Percentiles rank a stretch among this genome's conserved stretches.
These are phyloP conservation scores for Polymyxa betae DNA, from an alignment of 208 protist genomes.

Conservation along the genomic window DNA sequence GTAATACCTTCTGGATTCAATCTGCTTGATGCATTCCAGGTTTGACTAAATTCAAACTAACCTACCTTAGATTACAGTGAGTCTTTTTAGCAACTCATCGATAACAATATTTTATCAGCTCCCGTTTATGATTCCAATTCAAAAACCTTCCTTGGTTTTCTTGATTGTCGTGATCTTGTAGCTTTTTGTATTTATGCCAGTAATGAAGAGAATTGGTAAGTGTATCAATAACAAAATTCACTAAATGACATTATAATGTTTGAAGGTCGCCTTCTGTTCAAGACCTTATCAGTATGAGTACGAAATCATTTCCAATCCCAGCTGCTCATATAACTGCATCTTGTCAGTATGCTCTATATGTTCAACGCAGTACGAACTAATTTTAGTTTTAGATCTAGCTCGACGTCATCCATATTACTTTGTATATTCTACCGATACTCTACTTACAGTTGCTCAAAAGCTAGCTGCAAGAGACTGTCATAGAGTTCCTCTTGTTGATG, in stretches of 20 bases:
- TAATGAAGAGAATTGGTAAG: slow-evolving; percentile 18
- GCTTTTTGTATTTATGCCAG: slow-evolving; percentile 45
- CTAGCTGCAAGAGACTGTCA: background rate
- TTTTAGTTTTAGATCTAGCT: background rate
- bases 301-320: background rate
- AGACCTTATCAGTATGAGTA: background rate
- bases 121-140: background rate
- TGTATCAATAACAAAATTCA: background rate
- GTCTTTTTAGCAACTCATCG: background rate
- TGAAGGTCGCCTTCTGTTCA: background rate
- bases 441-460: background rate
- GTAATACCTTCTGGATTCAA: background rate
- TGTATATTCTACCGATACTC: slow-evolving; percentile 29
- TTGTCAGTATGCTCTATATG: background rate
- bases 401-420: slow-evolving; percentile 5
- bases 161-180: slow-evolving; percentile 46
- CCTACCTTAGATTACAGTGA: background rate
- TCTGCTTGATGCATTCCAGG: background rate
- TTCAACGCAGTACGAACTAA: background rate
- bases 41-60: background rate
- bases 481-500: slow-evolving; percentile 7
- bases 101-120: background rate
- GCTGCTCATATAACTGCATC: background rate
- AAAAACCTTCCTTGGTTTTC: slow-evolving; percentile 1
- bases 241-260: background rate